Evolutionary conservation across 805 yeast species (phyloP).

Genomic region (Yamadazyma sp.): DNA sequence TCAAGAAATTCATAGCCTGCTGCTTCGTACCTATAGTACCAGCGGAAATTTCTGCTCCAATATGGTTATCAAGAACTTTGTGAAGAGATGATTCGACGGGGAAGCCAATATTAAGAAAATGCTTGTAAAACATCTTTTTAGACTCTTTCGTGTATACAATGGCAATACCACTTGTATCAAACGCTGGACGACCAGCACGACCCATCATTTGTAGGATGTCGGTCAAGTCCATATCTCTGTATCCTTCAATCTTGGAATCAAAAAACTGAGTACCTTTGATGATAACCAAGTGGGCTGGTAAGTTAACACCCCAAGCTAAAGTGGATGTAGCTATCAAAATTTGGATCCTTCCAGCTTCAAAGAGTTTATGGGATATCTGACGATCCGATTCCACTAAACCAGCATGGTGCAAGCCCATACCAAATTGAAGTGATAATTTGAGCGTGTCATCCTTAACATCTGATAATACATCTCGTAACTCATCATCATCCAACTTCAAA

Average conservation of each 20-base stretch:
- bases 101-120: slow-evolving; percentile 74
- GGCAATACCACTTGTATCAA: slow-evolving; percentile 74
- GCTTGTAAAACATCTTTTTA: slow-evolving; percentile 73
- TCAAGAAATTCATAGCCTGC: slow-evolving; percentile 70
- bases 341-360: slow-evolving; percentile 70
- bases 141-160: slow-evolving; percentile 75
- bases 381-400: slow-evolving; percentile 76
- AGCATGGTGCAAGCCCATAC: slow-evolving; percentile 81
- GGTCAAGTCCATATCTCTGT: slow-evolving; percentile 78
- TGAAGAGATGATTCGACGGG: slow-evolving; percentile 82
- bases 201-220: slow-evolving; percentile 87
- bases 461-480: slow-evolving; percentile 49
- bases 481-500: slow-evolving; percentile 62
- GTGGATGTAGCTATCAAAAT: slow-evolving; percentile 79
- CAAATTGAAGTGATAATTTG: slow-evolving; percentile 69
- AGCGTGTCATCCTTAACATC: slow-evolving; percentile 82
- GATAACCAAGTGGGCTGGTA: slow-evolving; percentile 76
- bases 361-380: slow-evolving; percentile 65
- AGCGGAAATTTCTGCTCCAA: slow-evolving; percentile 77
- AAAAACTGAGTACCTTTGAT: slow-evolving; percentile 75
- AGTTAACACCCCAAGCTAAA: too few species aligned
- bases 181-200: slow-evolving; percentile 81
- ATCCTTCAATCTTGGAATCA: slow-evolving; percentile 64
- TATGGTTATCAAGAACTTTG: slow-evolving; percentile 72
- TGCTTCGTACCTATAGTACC: slow-evolving; percentile 65